Percentiles rank a stretch among this genome's conserved stretches.
Evolutionary conservation across 2,329 filamentous ascomycete genomes (phyloP).

Genomic region (Podosphaera fusca): DNA sequence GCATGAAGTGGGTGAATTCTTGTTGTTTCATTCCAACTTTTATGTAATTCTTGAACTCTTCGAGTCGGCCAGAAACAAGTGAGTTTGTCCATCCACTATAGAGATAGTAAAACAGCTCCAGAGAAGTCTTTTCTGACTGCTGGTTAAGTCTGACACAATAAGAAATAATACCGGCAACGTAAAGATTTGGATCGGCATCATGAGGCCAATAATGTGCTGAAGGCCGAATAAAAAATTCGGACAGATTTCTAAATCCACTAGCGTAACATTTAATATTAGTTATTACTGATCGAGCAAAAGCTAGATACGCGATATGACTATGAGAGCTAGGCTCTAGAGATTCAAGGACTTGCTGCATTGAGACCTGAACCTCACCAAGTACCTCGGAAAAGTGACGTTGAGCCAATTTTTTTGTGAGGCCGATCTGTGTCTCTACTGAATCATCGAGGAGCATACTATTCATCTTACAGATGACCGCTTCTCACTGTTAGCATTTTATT

Average conservation of each 20-base stretch:
- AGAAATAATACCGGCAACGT: constrained; percentile 11
- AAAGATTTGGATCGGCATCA: constrained; percentile 12
- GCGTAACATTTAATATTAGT: constrained; percentile 10
- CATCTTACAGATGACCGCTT: constrained; percentile 7
- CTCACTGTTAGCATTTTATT: background rate
- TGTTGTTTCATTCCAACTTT: constrained; percentile 7
- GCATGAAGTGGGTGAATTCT: constrained; percentile 11
- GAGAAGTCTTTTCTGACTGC: constrained; percentile 6
- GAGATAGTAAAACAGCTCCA: constrained; percentile 13
- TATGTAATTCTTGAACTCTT: constrained; percentile 6
- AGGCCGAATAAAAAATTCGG: constrained; percentile 10
- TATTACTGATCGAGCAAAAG: constrained; percentile 8
- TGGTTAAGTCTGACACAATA: constrained; percentile 10
- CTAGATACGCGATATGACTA: constrained; percentile 9
- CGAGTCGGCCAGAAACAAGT: constrained; percentile 4
- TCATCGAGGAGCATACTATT: constrained; percentile 4
- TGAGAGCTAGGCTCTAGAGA: constrained; percentile 5
- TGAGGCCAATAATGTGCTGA: constrained; percentile 13
- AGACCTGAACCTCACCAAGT: constrained; percentile 9
- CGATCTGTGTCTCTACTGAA: constrained; percentile 2
- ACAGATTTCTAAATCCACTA: constrained; percentile 9
- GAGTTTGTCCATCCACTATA: constrained; percentile 12
- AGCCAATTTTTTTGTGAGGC: constrained; percentile 5
- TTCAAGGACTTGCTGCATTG: constrained; percentile 10
- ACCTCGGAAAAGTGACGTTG: constrained; percentile 6